phyloP scores from a whole-genome alignment of 2,329 filamentous ascomycete genomes.

The Fusarium piperis region DNA sequence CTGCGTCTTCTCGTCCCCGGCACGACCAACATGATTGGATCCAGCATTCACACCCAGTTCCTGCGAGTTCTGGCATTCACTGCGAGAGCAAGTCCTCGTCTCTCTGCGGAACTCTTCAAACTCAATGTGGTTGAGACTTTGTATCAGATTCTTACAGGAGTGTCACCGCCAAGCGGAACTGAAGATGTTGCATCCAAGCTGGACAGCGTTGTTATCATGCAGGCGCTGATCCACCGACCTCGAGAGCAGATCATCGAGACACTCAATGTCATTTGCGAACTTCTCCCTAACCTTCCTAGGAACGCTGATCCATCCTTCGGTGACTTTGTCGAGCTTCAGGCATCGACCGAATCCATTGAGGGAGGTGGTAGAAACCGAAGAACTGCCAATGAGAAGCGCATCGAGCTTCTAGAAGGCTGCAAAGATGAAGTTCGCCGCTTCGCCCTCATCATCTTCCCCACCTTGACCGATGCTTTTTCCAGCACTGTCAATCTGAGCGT shows the following conservation, averaged over 20 bases:
- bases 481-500: constrained; percentile 97
- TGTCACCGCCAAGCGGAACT: constrained; percentile 84
- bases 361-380: constrained; percentile 41
- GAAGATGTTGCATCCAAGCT: constrained; percentile 86
- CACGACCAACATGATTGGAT: constrained; percentile 92
- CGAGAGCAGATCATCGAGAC: constrained; percentile 97
- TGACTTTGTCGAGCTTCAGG: constrained; percentile 57
- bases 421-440: constrained; percentile 90
- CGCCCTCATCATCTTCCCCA: constrained; percentile 91
- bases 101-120: constrained; percentile 91
- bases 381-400: constrained; percentile 79
- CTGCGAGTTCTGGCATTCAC: constrained; percentile 90
- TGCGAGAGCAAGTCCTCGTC: constrained; percentile 84
- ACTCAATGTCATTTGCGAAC: constrained; percentile 94
- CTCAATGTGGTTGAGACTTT: constrained; percentile 97
- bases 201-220: constrained; percentile 98
- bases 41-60: constrained; percentile 96
- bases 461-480: constrained; percentile 94
- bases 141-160: constrained; percentile 95
- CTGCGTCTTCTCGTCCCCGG: constrained; percentile 89
- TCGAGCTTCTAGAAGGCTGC: constrained; percentile 85
- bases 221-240: constrained; percentile 93
- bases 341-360: constrained; percentile 52
- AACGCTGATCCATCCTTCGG: constrained; percentile 55
- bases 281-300: constrained; percentile 79